Conservation (phyloP, 1,284 basidiomycete species). For the Pulchroboletus neoregius region DNA sequence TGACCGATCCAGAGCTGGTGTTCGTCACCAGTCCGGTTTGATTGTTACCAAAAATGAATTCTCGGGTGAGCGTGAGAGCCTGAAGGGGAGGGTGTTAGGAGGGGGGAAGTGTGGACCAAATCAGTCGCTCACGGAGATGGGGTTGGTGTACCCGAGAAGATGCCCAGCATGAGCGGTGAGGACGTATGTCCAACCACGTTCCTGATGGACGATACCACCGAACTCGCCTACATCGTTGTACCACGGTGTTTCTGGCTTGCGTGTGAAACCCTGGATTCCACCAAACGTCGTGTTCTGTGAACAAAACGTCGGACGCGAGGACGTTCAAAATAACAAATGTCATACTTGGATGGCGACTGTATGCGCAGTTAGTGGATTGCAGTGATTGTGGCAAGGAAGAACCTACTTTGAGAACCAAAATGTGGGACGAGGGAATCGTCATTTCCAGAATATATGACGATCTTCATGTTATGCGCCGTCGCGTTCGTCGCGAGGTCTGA, state of each 20-base stretch:
- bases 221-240: slow-evolving; percentile 51
- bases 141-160: slow-evolving; percentile 47
- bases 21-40: slow-evolving; percentile 46
- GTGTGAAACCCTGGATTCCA: slow-evolving; percentile 67
- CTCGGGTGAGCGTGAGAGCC: slow-evolving; percentile 52
- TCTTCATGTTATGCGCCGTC: slow-evolving; percentile 42
- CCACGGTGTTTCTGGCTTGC: slow-evolving; percentile 63
- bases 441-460: slow-evolving; percentile 65
- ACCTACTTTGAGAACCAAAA: slow-evolving; percentile 57
- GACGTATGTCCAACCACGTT: slow-evolving; percentile 63
- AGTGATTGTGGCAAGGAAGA: background rate
- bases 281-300: slow-evolving; percentile 69
- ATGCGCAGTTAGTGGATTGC: slow-evolving; percentile 9
- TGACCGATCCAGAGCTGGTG: slow-evolving; percentile 20
- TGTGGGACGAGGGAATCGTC: slow-evolving; percentile 64
- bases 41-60: slow-evolving; percentile 57
- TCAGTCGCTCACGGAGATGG: slow-evolving; percentile 44
- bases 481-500: slow-evolving; percentile 60
- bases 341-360: slow-evolving; percentile 60
- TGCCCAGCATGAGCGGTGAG: slow-evolving; percentile 59
- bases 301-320: background rate
- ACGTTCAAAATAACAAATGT: background rate
- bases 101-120: fast-evolving
- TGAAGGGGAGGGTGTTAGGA: slow-evolving; percentile 20
- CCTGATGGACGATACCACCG: slow-evolving; percentile 68